Evolutionary conservation across 805 yeast species (phyloP), one percentile per base, ranked within the genome.

Genomic region (Myxozyma geophila): DNA sequence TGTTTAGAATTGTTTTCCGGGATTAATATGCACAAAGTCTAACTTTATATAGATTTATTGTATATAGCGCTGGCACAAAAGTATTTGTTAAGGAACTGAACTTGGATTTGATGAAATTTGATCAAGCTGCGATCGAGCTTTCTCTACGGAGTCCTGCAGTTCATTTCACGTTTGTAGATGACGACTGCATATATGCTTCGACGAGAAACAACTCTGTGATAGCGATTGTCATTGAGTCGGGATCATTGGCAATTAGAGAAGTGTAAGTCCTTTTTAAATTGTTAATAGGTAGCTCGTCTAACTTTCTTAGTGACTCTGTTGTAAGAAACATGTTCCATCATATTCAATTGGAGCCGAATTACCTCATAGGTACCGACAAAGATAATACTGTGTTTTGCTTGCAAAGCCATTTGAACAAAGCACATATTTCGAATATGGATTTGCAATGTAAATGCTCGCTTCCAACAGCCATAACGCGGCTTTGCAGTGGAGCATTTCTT

Each of bases 291-390:
- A 54, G 10, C 21, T 5, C 4, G 2, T 12, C 46, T 54, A 23
- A 55, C 54, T 28, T n/a, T 39, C 35, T 37, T 33, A 64, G 68
- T 48, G 68, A 64, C 35, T 23, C 52, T 8, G 36, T 64, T 40
- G 56, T 60, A 1, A 40, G 68, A 17, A 50, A 46, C 13, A 62
- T 63, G 68, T 53, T 62, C n/a, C 60, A 62, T 41, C 67, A 62
- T 46, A 13, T 41, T 15, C 54, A 37, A 21, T 40, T 33, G 23
- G 6, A 12, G 3, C 33, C 40, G 4, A 37, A 63, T n/a, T 58
- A 55, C 19, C 54, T 63, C 1, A 19, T 65, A 5, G 67, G 61
- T 9, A 15, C 62, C 1, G 68, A 65, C 47, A 65, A 63, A 40
- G 60, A 65, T 39, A 58, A 54, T 19, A 23, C 63, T 4, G 17